phyloP scores from a whole-genome alignment of 2,329 filamentous ascomycete species.

The Bisporella sp. region DNA sequence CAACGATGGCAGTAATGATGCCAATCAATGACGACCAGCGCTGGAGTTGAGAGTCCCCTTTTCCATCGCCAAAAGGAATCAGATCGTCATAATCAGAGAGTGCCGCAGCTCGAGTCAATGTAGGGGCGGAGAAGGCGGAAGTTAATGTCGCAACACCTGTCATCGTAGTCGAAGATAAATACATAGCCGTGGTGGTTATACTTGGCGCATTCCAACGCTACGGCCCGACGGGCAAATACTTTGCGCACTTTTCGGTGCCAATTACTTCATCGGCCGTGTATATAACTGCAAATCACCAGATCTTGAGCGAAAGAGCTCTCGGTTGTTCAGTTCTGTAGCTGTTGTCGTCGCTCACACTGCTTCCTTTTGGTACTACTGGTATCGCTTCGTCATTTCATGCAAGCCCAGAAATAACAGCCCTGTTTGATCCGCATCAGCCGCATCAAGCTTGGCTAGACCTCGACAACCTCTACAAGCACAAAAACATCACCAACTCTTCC shows the following conservation, averaged over 20 bases:
- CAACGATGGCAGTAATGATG: slow-evolving; percentile 84
- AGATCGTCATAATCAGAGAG: neutral
- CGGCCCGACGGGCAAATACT: slow-evolving; percentile 6
- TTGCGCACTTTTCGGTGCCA: neutral
- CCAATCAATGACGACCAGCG: slow-evolving; percentile 93
- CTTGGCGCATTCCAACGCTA: slow-evolving; percentile 14
- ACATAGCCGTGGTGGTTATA: slow-evolving; percentile 19
- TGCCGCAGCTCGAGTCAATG: neutral
- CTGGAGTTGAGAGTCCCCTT: slow-evolving; percentile 43
- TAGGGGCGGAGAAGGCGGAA: slow-evolving; percentile 5
- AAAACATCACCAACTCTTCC: too few relatives aligned
- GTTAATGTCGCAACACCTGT: slow-evolving; percentile 12
- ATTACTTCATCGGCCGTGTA: neutral
- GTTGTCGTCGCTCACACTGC: too few relatives aligned
- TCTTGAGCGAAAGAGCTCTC: too few relatives aligned
- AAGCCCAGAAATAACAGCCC: too few relatives aligned
- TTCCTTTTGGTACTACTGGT: too few relatives aligned
- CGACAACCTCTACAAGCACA: too few relatives aligned
- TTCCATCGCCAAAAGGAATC: neutral
- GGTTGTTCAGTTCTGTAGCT: too few relatives aligned
- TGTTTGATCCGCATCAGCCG: too few relatives aligned
- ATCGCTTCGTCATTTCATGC: too few relatives aligned
- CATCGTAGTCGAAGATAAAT: slow-evolving; percentile 15
- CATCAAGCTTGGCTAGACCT: too few relatives aligned
- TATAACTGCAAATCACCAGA: neutral